A percentile compares a stretch with the other conserved stretches of the same genome.
Evolutionary conservation across 345 rosid species (phyloP).

Genomic region (Eucalyptus victrix): DNA sequence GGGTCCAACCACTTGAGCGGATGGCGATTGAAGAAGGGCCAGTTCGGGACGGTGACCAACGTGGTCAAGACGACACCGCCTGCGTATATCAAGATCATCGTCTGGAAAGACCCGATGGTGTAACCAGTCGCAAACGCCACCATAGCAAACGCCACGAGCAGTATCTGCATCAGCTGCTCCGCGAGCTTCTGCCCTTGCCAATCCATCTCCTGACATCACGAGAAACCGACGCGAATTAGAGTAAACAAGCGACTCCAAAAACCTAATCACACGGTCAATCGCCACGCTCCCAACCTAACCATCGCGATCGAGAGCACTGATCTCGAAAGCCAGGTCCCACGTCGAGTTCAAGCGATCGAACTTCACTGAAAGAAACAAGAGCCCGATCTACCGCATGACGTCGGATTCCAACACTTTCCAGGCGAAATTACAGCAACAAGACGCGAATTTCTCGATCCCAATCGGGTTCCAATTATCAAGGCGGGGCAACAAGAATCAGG

Average conservation of each 20-base stretch:
- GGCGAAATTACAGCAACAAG: not conserved
- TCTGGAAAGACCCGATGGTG: slow-evolving; percentile 51
- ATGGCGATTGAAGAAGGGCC: slow-evolving; percentile 80
- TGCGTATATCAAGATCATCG: slow-evolving; percentile 61
- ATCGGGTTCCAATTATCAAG: not conserved
- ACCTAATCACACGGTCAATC: not conserved
- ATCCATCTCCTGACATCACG: slow-evolving; percentile 37
- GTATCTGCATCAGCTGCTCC: slow-evolving; percentile 86
- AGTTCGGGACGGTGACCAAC: slow-evolving; percentile 68
- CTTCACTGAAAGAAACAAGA: not conserved
- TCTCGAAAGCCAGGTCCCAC: not conserved
- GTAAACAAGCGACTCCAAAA: not conserved
- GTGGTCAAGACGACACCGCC: slow-evolving; percentile 70
- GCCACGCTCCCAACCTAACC: not conserved
- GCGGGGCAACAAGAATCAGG: not conserved
- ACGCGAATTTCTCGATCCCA: not conserved
- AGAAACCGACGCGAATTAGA: not conserved
- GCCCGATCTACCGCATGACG: not conserved
- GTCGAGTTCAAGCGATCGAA: not conserved
- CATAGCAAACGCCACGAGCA: slow-evolving; percentile 54
- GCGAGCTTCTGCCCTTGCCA: slow-evolving; percentile 97
- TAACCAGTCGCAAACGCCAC: slow-evolving; percentile 45
- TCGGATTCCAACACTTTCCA: not conserved
- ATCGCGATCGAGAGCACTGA: not conserved
- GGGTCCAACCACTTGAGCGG: slow-evolving; percentile 86